Conservation (phyloP, 257 asterid species). For the Ilex aquifolium region DNA sequence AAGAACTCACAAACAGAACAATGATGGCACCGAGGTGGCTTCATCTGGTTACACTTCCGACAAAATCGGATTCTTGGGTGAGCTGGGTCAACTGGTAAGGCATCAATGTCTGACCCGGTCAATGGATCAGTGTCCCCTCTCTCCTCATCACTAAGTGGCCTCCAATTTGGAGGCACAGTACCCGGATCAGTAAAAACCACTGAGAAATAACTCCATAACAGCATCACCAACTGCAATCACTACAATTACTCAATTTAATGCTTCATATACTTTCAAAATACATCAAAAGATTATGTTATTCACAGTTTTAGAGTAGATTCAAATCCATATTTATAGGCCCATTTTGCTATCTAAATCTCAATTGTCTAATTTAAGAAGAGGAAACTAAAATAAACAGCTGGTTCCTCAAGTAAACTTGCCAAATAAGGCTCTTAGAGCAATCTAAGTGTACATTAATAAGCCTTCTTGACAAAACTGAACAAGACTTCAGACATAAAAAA, state of each 20-base stretch:
- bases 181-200: conserved; percentile 98
- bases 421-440: no score
- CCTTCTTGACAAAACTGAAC: no score
- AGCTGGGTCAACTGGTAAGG: conserved; percentile 35
- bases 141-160: conserved; percentile 83
- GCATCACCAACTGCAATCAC: conserved; percentile 74
- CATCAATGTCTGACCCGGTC: conserved; percentile 52
- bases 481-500: no score
- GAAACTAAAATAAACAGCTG: not conserved
- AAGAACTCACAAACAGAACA: conserved; percentile 44
- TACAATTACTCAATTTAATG: conserved; percentile 1
- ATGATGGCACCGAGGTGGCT: conserved; percentile 99
- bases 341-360: not conserved
- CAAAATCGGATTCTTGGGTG: conserved; percentile 64
- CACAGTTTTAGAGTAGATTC: not conserved
- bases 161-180: conserved; percentile 84
- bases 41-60: conserved; percentile 90
- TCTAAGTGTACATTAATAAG: no score
- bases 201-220: conserved; percentile 95
- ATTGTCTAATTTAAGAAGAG: not conserved
- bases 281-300: not conserved
- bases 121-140: conserved; percentile 73
- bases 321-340: not conserved
- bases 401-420: no score
- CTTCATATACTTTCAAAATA: not conserved